Evolutionary conservation across 805 yeast genomes (phyloP), one percentile per base, ranked within the genome.

Genomic region (Barnettozyma salicaria): DNA sequence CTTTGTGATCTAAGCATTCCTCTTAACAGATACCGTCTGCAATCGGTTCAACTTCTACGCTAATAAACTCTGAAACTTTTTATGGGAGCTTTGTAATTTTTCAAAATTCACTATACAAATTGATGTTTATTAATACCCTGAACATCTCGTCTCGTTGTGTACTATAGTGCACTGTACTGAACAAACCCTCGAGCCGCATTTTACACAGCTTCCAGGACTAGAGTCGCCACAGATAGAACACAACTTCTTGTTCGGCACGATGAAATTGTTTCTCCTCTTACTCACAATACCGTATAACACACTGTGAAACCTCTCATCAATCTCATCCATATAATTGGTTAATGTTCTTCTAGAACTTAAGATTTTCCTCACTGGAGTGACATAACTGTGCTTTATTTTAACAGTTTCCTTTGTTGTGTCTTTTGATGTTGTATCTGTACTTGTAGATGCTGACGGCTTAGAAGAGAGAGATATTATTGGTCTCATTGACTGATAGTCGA

Each of bases 211-310:
- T 12, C 65, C 61, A 27, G 59, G 67, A 27, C 68, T 56, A 6
- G 61, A 56, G 33, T 65, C 66, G 2, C 74, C 74, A 52, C 74
- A 68, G 7, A 68, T 66, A 0, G 70, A 60, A 37, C 74, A 68
- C 8, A 68, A 51, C 33, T 67, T 65, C 50, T 65, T 65, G 27
- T 58, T 49, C 12, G 59, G 58, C 10, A 59, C 58, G 29, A 53
- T 47, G 31, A 60, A 54, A 3, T 59, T 55, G 7, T 39, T 52
- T 35, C 49, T 50, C 29, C 59, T 62, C 40, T 60, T 63, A 5
- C 60, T 41, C 13, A 49, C 50, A 7, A 49, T 38, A 21, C 61
- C 53, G 34, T 59, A 41, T 21, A 53, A 42, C 14, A 48, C 48
- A 33, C 63, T 47, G 18, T 61, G 59, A n/a, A 47, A 48, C 37